These are phyloP conservation scores for Solanum gracilifrons DNA, from an alignment of 257 asterid species.

Conservation along the genomic window DNA sequence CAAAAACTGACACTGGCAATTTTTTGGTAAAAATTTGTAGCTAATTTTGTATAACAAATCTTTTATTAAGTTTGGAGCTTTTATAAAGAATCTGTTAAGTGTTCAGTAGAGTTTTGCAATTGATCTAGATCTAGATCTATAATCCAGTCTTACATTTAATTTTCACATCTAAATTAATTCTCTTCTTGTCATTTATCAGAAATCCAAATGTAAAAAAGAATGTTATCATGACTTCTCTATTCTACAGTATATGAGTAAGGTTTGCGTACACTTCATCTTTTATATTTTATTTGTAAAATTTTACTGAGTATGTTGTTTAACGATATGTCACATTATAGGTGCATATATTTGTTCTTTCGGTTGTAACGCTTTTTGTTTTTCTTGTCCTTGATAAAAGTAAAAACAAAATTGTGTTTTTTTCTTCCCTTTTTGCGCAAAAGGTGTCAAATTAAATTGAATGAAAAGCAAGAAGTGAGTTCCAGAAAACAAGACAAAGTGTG, in stretches of 20 bases:
- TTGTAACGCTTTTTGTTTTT: not conserved
- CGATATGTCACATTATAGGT: not conserved
- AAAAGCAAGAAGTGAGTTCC: not conserved
- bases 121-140: constrained; percentile 51
- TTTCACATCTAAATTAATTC: not conserved
- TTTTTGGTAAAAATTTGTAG: not conserved
- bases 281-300: too few relatives aligned
- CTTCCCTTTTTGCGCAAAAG: not conserved
- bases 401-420: not conserved
- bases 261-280: not conserved
- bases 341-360: not conserved
- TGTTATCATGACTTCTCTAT: not conserved
- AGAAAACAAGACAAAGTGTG: not conserved
- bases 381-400: not conserved
- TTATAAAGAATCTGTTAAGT: not conserved
- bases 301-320: not conserved
- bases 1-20: not conserved
- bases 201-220: not conserved
- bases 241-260: fast-evolving
- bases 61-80: constrained; percentile 11
- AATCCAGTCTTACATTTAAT: constrained; percentile 9
- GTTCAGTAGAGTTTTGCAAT: not conserved
- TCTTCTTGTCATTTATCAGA: not conserved
- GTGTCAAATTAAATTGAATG: not conserved
- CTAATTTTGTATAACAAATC: constrained; percentile 10